Evolutionary conservation across 1,139 yeast genomes (phyloP), one percentile per base, ranked within the genome.

Genomic region (Geotrichum siamense): DNA sequence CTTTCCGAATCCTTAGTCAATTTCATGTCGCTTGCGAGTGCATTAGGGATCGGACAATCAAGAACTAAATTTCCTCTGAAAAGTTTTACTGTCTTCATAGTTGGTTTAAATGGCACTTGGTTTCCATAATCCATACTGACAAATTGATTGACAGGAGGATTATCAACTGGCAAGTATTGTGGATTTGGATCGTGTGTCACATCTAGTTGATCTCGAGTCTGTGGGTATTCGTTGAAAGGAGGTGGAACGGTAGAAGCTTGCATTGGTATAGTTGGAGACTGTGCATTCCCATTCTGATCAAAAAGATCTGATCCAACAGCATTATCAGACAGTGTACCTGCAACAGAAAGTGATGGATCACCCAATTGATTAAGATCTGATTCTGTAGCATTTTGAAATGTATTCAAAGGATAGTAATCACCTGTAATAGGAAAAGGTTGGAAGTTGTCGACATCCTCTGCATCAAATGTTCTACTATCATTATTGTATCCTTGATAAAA

Each of bases 11-110:
- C 34, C 17, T 30, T 30, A 6, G 37, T 33, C 5, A 22, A 6
- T 23, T 42, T 32, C 8, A 35, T 29, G 6, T 39, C 33, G 21
- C 31, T 22, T 15, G 39, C 12, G 13, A 42, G 36, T 27, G 16
- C 26, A 3, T n/a, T 26, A 2, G 45, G 45, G 3, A 80, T 83
- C 2, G 91, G 93, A 53, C 89, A 83, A 61, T 82, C 94, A 36
- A 82, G 72, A 8, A 83, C 83, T 55, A 82, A 73, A 57, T 82
- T 82, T 27, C 93, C 93, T 48, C 76, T 69, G 53, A 78, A 80
- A 56, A 82, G 66, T 49, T 69, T 68, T 29, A 78, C 79, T 51
- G 38, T 42, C 26, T 42, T 42, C 13, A 39, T 23, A 23, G 10
- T 23, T 8, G 26, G 26, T 8, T 6, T 10, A 23, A 10, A 10